Base-by-base conservation (phyloP, 441 rosid genomes). In the Corymbia calophylla region DNA sequence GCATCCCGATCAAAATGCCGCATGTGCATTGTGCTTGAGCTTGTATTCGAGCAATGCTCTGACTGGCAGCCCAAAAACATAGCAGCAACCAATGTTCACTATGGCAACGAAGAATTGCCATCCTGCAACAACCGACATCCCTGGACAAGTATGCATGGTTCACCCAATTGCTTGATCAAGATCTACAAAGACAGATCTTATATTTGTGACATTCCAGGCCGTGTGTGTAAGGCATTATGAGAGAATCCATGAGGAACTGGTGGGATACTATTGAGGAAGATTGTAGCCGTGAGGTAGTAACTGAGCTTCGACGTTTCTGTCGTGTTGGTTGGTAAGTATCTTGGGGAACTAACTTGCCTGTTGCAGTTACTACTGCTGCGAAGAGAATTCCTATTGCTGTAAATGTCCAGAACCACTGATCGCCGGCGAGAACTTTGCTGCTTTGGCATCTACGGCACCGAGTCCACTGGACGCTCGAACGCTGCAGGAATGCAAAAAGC, bases 341-440 rank as follows among this genome's bases (percentile, higher is more conserved):
- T 58, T 2, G 64, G n/a, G n/a, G n/a, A 58, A 13, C 0, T 58
- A 14, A 2, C 64, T 25, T 58, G n/a, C 8, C 7, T n/a, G 1
- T 4, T 58, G 64, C 64, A 25, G n/a, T 13, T 23, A 9, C 14
- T 2, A 58, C 25, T 58, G 64, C 64, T 0, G 14, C 11, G 64
- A 58, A 5, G 64, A 58, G 14, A 58, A 58, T 25, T 58, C n/a
- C 29, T 9, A 25, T 25, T 1, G 64, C 64, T 13, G 64, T 58
- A 5, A 5, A 58, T 23, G n/a, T 4, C 64, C n/a, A 58, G 25
- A 58, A 25, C n/a, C 64, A 58, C 64, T 14, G 25, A 58, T 58
- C 64, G 25, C 64, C 29, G 64, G 2, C n/a, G 64, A 58, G 64
- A 58, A 13, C 64, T 0, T 58, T 0, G 64, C 64, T 58, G 64